Evolutionary conservation across 2,329 filamentous ascomycete species (phyloP), one percentile per base, ranked within the genome.

Genomic region (Macrophomina pseudophaseolina): DNA sequence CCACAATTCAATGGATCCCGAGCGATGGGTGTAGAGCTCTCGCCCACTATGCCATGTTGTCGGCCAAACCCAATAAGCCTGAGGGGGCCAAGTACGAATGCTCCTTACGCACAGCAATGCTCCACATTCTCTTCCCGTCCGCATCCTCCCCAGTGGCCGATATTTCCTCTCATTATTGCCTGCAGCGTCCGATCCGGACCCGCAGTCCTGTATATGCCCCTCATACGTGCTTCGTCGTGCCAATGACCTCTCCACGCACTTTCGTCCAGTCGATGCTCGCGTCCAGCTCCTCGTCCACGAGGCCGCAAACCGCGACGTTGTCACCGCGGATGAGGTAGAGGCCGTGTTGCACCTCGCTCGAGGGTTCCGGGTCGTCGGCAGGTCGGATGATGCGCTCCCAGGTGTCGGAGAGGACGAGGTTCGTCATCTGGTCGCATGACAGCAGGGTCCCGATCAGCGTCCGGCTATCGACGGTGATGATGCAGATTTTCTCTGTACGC

Each of bases 271-370:
- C 90, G 75, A 99, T 98, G 73, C 90, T 93, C 46, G 85, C 86
- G 80, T 99, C 95, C 67, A 98, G 83, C 72, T 91, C 86, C 79
- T 97, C 94, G 78, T 99, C 93, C 38, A 99, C 90, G 66, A 96
- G 83, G 2, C 95, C 95, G 67, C 95, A 91, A 16, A 96, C 85
- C 69, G 93, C 94, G 56, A 99, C 94, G 75, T 96, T 97, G 78
- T 99, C 95, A 63, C 95, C 95, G 68, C 95, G 87, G 66, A 99
- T 91, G 67, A 99, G 86, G 78, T 97, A 98, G 5, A 98, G 81
- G 1, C 95, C 95, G 69, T 97, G 88, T 4, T 91, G 88, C 18
- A 95, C 89, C 75, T 95, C 88, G 67, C 89, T 87, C 51, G 91
- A 96, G 0, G 90, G 87, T 72, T 97, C 92, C 48, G 88, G 86